Evolutionary conservation across 2,329 filamentous ascomycete species (phyloP).

Genomic region (Colletotrichum liaoningense): DNA sequence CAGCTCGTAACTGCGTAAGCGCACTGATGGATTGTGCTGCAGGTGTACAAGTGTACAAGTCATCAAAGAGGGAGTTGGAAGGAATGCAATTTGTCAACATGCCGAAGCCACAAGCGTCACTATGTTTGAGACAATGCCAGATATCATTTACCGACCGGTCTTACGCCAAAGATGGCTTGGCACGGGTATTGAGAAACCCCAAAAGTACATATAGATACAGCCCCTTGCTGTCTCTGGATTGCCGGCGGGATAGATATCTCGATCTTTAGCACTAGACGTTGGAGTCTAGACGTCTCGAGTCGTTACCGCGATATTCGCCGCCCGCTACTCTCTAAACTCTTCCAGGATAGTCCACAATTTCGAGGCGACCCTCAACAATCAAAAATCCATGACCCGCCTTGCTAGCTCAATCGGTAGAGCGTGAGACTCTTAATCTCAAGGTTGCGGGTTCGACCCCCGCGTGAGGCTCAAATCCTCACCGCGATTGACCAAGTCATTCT

Average conservation of each 20-base stretch:
- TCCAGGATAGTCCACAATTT: not conserved
- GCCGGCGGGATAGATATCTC: not conserved
- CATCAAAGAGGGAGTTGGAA: too few relatives aligned
- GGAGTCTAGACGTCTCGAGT: not conserved
- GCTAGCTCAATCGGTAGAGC: conserved; percentile 55
- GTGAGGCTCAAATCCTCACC: conserved; percentile 38
- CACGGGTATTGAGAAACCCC: not conserved
- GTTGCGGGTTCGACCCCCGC: conserved; percentile 39
- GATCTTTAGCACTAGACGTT: too few relatives aligned
- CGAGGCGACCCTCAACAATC: fast-evolving
- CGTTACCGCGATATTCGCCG: not conserved
- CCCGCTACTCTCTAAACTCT: not conserved
- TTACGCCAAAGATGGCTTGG: not conserved
- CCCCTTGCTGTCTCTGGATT: not conserved
- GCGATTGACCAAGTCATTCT: not conserved
- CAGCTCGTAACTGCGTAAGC: not conserved
- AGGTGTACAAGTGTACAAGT: too few relatives aligned
- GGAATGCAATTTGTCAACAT: not conserved
- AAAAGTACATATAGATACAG: not conserved
- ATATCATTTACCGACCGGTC: not conserved
- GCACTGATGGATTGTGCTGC: too few relatives aligned
- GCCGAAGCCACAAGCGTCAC: not conserved
- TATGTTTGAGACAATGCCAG: not conserved
- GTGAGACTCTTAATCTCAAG: conserved; percentile 71
- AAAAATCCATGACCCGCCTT: conserved; percentile 7